Evolutionary conservation across 176 grass and related monocot species (phyloP), one percentile per base, ranked within the genome.

Genomic region (Aegilops umbellulata): DNA sequence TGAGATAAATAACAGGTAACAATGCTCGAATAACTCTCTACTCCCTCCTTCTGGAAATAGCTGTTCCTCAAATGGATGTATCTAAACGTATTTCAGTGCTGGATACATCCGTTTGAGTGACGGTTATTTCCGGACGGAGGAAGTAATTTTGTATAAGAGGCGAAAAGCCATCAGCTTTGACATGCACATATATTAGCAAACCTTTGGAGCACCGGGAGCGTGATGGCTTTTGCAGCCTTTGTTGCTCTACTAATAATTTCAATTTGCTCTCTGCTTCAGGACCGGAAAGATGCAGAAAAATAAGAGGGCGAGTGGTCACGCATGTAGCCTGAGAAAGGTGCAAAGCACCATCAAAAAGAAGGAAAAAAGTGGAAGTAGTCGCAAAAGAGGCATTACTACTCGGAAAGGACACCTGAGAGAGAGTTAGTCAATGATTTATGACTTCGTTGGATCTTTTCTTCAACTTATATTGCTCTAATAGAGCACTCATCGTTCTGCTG

Each of bases 161-260:
- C 26, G 8, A 8, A 65, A 30, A 16, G 14, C 63, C 63, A 15
- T 44, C 38, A 73, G 38, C 36, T 73, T 73, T 42, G 22, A 25
- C 71, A 49, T 3, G 23, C 17, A 17, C 23, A 17, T 74, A 35
- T 41, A 41, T 41, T 41, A 10, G 39, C 39, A 41, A 41, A 41
- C 39, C 39, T 7, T 47, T 49, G 3, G 11, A 73, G 69, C 41
- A 49, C 24, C 49, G 71, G 11, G 2, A 47, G 4, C 16, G 23
- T 74, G 23, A 74, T 74, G 5, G 23, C 7, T 74, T 27, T 47
- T 15, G 13, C 13, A 15, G 8, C 13, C 71, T 84, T 67, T 4
- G 65, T 67, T 76, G 41, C 72, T 85, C 22, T 67, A 39, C n/a
- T 85, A 65, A 77, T 7, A 62, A 41, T 70, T 86, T 85, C 73